Evolutionary conservation across 768 basidiomycete genomes (phyloP), one percentile per base, ranked within the genome.

Genomic region (Sistotremastrum niveocremeum): DNA sequence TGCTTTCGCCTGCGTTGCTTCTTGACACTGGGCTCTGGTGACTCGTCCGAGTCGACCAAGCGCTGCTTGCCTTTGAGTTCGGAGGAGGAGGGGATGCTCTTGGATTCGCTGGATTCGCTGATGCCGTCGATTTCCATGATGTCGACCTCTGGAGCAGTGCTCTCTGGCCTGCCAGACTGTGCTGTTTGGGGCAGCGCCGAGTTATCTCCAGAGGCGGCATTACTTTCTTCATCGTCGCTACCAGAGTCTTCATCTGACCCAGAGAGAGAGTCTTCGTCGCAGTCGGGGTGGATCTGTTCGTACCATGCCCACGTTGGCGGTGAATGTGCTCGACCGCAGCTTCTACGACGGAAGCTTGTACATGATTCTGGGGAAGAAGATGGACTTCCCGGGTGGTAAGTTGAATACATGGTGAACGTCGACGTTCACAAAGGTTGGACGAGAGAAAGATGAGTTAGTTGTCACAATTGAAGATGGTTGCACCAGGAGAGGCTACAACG

Each of bases 241-340:
- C 59, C 57, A 50, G 57, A 49, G 46, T 54, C 46, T 30, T 59
- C 62, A 46, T 68, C 64, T 46, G 61, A 47, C 32, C 42, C 20
- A 29, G 39, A 20, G 40, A 48, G n/a, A 32, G 38, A 33, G 43
- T 37, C 60, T 42, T 52, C 52, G 46, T 58, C 52, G 48, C 59
- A 42, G 36, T 51, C 51, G 35, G 53, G 52, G 50, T 52, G 80
- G 61, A 87, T 87, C 73, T 87, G 84, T 71, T 88, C 85, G 62
- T 87, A 88, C 71, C 84, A 88, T 7, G 84, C 84, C 84, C 84
- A 87, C 0, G 83, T 86, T 29, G 85, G 84, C 2, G 85, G 85
- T 3, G 83, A 85, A 11, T 84, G 77, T 36, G 85, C 84, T 44
- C 84, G 74, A 28, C 85, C 84, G 53, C 20, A 20, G 20, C 20